phyloP scores from a whole-genome alignment of 2,329 filamentous ascomycete species.

The Rhynchosporium agropyri region DNA sequence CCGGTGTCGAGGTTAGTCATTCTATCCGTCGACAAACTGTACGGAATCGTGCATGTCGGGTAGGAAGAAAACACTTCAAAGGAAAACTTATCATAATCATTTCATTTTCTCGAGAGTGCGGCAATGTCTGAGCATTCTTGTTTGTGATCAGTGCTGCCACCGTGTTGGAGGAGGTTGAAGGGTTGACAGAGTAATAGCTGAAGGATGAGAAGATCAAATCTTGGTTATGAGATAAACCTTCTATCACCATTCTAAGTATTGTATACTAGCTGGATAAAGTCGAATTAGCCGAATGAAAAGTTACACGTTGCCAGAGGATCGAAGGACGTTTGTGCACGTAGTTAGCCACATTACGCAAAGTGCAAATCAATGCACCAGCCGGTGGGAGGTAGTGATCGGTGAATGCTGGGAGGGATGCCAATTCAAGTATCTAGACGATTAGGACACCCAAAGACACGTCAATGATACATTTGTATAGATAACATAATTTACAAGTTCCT shows the following conservation, averaged over 20 bases:
- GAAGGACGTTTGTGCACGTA: conserved; percentile 94
- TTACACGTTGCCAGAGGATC: conserved; percentile 82
- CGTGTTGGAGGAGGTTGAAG: conserved; percentile 83
- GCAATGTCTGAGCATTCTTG: conserved; percentile 84
- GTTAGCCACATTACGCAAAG: conserved; percentile 78
- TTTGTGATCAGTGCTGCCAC: conserved; percentile 83
- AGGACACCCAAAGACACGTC: neutral
- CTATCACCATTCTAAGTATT: too few relatives aligned
- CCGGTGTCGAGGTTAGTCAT: too few relatives aligned
- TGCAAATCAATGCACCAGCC: conserved; percentile 85
- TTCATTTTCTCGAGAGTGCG: conserved; percentile 55
- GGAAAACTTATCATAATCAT: too few relatives aligned
- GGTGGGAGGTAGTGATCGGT: conserved; percentile 66
- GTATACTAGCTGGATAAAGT: conserved; percentile 47
- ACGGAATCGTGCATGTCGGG: too few relatives aligned
- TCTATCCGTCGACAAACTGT: too few relatives aligned
- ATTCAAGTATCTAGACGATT: neutral
- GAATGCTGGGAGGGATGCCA: conserved; percentile 41
- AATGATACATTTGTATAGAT: conserved; percentile 16
- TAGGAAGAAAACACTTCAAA: too few relatives aligned
- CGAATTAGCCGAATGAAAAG: conserved; percentile 85
- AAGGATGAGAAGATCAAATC: conserved; percentile 48
- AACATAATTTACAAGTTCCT: neutral
- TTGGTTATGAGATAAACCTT: too few relatives aligned
- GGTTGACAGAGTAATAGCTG: conserved; percentile 76